Percentiles rank a stretch among this genome's conserved stretches.
Evolutionary conservation across 2,329 filamentous ascomycete genomes (phyloP).

Genomic region (Cytospora leucostoma): DNA sequence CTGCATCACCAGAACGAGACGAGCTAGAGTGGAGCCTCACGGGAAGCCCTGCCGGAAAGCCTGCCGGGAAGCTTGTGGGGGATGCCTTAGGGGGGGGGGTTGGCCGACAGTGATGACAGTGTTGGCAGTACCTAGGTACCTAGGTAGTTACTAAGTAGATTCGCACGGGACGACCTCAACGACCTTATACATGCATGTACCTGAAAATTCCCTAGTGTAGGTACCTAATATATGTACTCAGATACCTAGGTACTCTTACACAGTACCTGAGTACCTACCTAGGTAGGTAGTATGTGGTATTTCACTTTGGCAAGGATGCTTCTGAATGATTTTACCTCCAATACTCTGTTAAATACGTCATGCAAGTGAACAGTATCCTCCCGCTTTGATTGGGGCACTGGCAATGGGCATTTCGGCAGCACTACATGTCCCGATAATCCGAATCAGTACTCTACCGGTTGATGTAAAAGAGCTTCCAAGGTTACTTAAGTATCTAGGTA

Average conservation of each 20-base stretch:
- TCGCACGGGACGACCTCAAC: background rate
- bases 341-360: no score
- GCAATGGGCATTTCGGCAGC: background rate
- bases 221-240: background rate
- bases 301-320: no score
- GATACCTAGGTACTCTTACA: background rate
- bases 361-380: no score
- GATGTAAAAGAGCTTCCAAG: background rate
- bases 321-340: no score
- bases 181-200: no score
- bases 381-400: background rate
- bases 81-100: no score
- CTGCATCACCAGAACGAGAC: conserved; percentile 14
- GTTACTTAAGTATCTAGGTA: conserved; percentile 10
- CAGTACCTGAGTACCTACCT: background rate
- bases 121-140: no score
- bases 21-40: conserved; percentile 19
- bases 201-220: no score
- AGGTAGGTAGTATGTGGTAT: background rate
- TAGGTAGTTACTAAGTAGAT: background rate
- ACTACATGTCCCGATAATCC: no score
- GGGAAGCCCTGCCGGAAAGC: background rate
- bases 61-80: background rate
- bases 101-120: no score
- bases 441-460: background rate